phyloP scores from a whole-genome alignment of 331 rosid species.

The Quercus phellos region DNA sequence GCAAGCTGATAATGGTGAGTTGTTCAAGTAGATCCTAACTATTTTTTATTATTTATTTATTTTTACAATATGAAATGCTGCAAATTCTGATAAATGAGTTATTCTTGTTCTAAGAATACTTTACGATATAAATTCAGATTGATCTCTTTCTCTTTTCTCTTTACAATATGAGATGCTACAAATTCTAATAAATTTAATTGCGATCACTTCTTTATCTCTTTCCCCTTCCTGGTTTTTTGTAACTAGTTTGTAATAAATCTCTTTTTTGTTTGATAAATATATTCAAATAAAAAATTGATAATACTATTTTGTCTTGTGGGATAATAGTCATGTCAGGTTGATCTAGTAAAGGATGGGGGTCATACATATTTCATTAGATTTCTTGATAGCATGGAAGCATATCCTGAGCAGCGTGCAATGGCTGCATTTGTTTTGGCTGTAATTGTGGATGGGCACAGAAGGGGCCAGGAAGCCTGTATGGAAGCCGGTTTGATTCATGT shows the following conservation, averaged over 20 bases:
- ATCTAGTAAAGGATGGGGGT: conserved; percentile 95
- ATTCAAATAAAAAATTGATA: background rate
- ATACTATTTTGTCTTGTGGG: conserved; percentile 28
- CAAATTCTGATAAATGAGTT: background rate
- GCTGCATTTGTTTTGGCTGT: conserved; percentile 99
- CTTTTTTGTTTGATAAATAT: background rate
- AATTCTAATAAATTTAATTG: background rate
- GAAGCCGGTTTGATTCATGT: conserved; percentile 73
- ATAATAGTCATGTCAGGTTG: conserved; percentile 93
- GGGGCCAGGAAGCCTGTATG: conserved; percentile 96
- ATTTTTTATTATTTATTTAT: background rate
- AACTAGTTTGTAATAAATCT: conserved; percentile 9
- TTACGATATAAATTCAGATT: background rate
- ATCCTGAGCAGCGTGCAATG: conserved; percentile 95
- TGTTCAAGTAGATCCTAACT: too few species aligned
- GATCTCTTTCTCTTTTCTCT: background rate
- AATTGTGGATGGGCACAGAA: conserved; percentile 88
- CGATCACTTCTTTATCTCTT: background rate
- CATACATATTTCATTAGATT: conserved; percentile 87
- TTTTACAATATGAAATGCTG: background rate
- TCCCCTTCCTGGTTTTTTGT: background rate
- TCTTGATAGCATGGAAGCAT: conserved; percentile 94
- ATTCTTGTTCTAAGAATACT: background rate
- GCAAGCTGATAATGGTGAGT: too few species aligned
- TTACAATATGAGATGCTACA: background rate